A percentile compares a stretch with the other conserved stretches of the same genome.
phyloP scores from a whole-genome alignment of 164 flowering plant species.

The Pachysandra terminalis region DNA sequence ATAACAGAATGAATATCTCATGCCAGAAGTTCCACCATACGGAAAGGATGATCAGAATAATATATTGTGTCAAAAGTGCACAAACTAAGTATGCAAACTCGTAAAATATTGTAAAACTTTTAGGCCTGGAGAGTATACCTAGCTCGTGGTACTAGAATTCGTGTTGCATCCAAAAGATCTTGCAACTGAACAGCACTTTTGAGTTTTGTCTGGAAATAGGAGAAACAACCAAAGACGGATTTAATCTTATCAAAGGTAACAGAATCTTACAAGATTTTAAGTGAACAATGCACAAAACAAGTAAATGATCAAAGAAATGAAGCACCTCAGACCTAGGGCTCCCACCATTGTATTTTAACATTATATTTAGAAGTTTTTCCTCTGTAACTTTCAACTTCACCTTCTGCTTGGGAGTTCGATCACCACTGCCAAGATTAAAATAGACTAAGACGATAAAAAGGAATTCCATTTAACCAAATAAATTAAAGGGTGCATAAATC shows the following conservation, averaged over 20 bases:
- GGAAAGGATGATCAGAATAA: no score
- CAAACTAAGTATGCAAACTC: neutral
- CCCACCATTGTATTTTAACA: slow-evolving; percentile 96
- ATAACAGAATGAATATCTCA: neutral
- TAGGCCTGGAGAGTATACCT: slow-evolving; percentile 39
- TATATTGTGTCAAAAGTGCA: neutral
- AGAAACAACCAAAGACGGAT: neutral
- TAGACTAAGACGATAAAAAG: slow-evolving; percentile 3
- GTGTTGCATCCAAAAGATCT: slow-evolving; percentile 97
- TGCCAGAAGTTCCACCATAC: neutral
- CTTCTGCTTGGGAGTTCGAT: slow-evolving; percentile 98
- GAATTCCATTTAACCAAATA: slow-evolving; percentile 1
- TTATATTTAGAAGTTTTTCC: slow-evolving; percentile 86
- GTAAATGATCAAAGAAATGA: slow-evolving; percentile 6
- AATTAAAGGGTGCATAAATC: slow-evolving; percentile 17
- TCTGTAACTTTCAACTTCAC: slow-evolving; percentile 97
- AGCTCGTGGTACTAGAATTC: slow-evolving; percentile 88
- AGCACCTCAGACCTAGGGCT: slow-evolving; percentile 86
- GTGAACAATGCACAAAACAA: neutral
- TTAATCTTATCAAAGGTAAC: neutral
- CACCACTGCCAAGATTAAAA: slow-evolving; percentile 60
- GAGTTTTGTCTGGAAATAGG: slow-evolving; percentile 74
- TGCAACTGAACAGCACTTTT: slow-evolving; percentile 99
- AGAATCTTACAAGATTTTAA: neutral
- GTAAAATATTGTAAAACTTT: neutral